A percentile compares a stretch with the other conserved stretches of the same genome.
Conservation (phyloP, 2,329 filamentous ascomycete species). For the Colletotrichum caudatum region DNA sequence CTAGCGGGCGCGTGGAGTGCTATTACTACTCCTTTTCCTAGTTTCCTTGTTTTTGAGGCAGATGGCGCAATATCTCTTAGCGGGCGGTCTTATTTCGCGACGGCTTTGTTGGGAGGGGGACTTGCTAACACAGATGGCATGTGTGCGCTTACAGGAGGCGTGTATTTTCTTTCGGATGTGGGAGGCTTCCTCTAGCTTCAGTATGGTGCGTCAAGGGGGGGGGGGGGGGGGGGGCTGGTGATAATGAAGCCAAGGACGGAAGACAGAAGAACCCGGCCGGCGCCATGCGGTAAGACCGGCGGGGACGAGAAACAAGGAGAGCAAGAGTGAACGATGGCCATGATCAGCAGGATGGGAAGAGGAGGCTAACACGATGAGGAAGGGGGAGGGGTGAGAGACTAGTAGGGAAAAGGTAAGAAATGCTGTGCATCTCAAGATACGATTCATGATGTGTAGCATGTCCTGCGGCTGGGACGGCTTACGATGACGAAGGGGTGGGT, state of each 20-base stretch:
- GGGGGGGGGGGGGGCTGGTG: background rate
- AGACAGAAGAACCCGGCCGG: constrained; percentile 12
- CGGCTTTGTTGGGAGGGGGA: constrained; percentile 6
- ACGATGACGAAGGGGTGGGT: too few species aligned
- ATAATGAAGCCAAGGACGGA: background rate
- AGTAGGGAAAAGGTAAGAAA: background rate
- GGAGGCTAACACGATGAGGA: background rate
- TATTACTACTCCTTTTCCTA: background rate
- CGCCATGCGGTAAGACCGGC: constrained; percentile 38
- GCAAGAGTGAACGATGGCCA: background rate
- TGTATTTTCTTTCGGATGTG: background rate
- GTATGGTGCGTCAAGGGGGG: background rate
- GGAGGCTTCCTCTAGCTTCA: background rate
- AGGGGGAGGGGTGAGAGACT: background rate
- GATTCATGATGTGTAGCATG: background rate
- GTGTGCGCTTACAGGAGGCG: constrained; percentile 1
- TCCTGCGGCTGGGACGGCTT: background rate
- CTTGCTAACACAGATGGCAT: background rate
- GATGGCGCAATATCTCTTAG: constrained; percentile 22
- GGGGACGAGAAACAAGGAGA: constrained; percentile 9
- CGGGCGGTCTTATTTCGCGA: constrained; percentile 20
- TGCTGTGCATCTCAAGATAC: background rate
- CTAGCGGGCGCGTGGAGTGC: constrained; percentile 29
- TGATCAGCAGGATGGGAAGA: background rate
- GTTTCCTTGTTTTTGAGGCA: constrained; percentile 1